Conservation (phyloP, 331 rosid species). For the Malus hybrid region DNA sequence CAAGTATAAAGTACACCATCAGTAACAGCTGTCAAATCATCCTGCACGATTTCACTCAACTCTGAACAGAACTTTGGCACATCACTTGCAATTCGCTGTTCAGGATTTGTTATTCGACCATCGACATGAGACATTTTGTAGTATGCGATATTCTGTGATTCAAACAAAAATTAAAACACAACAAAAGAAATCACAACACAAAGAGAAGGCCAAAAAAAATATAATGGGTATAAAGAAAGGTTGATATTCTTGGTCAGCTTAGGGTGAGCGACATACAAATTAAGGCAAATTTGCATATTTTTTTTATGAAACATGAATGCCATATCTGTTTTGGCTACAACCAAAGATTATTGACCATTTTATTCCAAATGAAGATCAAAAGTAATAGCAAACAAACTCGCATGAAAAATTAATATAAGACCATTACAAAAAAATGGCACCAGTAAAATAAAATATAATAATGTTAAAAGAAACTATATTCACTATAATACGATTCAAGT, state of each 20-base stretch:
- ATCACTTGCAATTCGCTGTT: slow-evolving; percentile 96
- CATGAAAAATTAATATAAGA: neutral
- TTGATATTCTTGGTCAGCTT: neutral
- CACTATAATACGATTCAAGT: neutral
- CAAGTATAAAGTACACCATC: slow-evolving; percentile 92
- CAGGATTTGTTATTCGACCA: slow-evolving; percentile 88
- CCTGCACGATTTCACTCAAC: slow-evolving; percentile 95
- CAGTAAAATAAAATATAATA: neutral
- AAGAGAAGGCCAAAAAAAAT: neutral
- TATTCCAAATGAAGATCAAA: neutral
- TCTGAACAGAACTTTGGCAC: slow-evolving; percentile 93
- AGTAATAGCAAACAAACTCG: neutral
- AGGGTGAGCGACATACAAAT: neutral
- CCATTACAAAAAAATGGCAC: neutral
- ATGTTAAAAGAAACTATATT: neutral
- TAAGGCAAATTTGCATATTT: neutral
- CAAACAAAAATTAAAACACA: slow-evolving; percentile 20
- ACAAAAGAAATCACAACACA: neutral
- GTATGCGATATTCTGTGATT: slow-evolving; percentile 87
- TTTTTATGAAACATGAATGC: neutral
- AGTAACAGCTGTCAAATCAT: slow-evolving; percentile 84
- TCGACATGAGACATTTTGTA: slow-evolving; percentile 96
- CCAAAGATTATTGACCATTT: neutral
- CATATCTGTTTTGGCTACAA: neutral
- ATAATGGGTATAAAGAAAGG: neutral